Base-by-base conservation (phyloP, 768 basidiomycete genomes). In the Leccinum arenicola region DNA sequence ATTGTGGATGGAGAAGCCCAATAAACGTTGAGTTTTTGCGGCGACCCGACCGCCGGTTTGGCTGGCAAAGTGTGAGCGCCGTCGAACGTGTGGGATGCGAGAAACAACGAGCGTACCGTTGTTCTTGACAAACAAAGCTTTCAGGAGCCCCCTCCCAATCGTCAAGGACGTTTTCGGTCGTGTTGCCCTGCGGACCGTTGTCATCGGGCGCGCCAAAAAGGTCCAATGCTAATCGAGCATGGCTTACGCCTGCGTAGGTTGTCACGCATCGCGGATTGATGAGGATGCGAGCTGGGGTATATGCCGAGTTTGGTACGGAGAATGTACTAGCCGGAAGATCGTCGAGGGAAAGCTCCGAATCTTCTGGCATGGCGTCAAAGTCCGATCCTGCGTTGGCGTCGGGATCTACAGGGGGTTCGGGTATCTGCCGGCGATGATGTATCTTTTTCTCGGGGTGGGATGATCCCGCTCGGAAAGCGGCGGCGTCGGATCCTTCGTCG, bases 71-170 rank as follows among this genome's bases (percentile, higher is more conserved):
- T 19, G 33, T 36, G 2, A 48, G 9, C 12, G 14, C 63, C 27
- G 5, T 21, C 12, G 17, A 12, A 64, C 33, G 36, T 31, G 25
- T 6, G 47, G 10, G 50, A 29, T 59, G 50, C 23, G 23, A 56
- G 59, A 29, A 25, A 23, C 23, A 25, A 5, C 19, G 43, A 19
- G 61, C 84, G 51, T 56, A 90, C 90, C 82, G 82, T 73, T 93
- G 92, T 73, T 99, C 97, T 76, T 98, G 97, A 69, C 97, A 99
- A 6, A 98, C 95, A 74, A 97, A 99, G 63, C 90, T 93, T 71
- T 98, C 95, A 0, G 97, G 97, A 6, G 97, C 93, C 27, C 93
- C 91, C 56, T 93, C 89, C 95, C 95, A 98, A 69, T 97, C 93
- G 50, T 95, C 92, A 54, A 98, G 73, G 0, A 91, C 82, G 74